Evolutionary conservation across 441 rosid species (phyloP).

Genomic region (Adansonia rubrostipa): DNA sequence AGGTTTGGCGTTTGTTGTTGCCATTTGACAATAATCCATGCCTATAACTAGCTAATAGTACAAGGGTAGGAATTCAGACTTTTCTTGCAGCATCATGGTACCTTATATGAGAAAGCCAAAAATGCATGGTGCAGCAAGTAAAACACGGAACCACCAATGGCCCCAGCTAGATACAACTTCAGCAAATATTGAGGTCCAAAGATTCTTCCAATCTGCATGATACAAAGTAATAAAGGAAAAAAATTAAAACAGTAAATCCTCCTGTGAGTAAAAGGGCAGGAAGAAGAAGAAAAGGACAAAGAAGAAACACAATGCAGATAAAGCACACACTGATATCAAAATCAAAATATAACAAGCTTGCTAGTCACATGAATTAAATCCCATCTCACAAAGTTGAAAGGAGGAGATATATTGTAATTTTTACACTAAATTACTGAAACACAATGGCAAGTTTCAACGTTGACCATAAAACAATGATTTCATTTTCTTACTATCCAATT

Average conservation of each 20-base stretch:
- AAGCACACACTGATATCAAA: neutral
- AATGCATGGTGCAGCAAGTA: slow-evolving; percentile 72
- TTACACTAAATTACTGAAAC: neutral
- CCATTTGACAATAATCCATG: neutral
- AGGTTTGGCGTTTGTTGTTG: neutral
- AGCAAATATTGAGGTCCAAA: slow-evolving; percentile 76
- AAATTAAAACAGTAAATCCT: neutral
- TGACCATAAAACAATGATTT: neutral
- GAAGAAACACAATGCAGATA: neutral
- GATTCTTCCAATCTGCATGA: slow-evolving; percentile 64
- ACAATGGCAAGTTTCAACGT: neutral
- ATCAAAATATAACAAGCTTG: neutral
- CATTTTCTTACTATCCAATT: neutral
- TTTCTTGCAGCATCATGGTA: slow-evolving; percentile 30
- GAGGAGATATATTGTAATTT: neutral
- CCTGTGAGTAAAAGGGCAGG: neutral
- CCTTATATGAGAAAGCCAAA: slow-evolving; percentile 68
- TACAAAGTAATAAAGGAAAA: slow-evolving; percentile 20
- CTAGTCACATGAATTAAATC: neutral
- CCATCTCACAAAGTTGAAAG: neutral
- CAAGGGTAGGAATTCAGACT: slow-evolving; percentile 10
- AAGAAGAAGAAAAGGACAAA: neutral
- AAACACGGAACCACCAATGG: slow-evolving; percentile 84
- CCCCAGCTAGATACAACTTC: slow-evolving; percentile 85
- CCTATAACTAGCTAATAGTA: neutral